phyloP scores from a whole-genome alignment of 768 basidiomycete genomes.

The Amyloporia xantha region DNA sequence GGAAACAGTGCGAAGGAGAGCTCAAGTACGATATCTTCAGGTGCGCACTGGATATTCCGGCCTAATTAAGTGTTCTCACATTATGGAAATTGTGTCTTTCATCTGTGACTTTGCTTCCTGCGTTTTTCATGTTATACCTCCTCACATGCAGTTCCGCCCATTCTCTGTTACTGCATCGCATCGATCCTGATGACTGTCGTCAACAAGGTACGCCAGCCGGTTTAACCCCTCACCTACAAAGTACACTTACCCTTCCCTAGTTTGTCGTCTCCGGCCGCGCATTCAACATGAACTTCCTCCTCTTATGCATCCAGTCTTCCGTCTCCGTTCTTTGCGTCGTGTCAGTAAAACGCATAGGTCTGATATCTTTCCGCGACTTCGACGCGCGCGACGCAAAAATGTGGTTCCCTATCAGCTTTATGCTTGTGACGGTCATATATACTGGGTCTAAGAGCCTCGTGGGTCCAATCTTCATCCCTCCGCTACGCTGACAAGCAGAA shows the following conservation, averaged over 20 bases:
- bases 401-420: conserved; percentile 93
- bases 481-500: background rate
- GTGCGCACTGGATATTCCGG: conserved; percentile 24
- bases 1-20: conserved; percentile 24
- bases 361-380: conserved; percentile 83
- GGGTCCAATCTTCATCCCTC: conserved; percentile 27
- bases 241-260: conserved; percentile 30
- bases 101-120: background rate
- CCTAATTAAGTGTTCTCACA: background rate
- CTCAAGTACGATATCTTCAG: conserved; percentile 20
- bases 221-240: background rate
- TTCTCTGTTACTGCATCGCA: conserved; percentile 84
- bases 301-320: conserved; percentile 83
- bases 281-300: conserved; percentile 96
- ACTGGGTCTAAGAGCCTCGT: conserved; percentile 97
- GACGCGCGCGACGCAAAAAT: conserved; percentile 76
- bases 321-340: conserved; percentile 82
- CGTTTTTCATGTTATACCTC: too few species aligned
- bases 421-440: conserved; percentile 93
- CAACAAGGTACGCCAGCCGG: conserved; percentile 66
- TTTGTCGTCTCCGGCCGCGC: conserved; percentile 90
- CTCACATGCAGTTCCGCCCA: conserved; percentile 68
- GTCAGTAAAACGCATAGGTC: conserved; percentile 61
- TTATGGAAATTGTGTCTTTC: too few species aligned
- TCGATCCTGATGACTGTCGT: conserved; percentile 96